These are phyloP conservation scores for Santalum album DNA, from an alignment of 164 flowering plant species.

Conservation along the genomic window DNA sequence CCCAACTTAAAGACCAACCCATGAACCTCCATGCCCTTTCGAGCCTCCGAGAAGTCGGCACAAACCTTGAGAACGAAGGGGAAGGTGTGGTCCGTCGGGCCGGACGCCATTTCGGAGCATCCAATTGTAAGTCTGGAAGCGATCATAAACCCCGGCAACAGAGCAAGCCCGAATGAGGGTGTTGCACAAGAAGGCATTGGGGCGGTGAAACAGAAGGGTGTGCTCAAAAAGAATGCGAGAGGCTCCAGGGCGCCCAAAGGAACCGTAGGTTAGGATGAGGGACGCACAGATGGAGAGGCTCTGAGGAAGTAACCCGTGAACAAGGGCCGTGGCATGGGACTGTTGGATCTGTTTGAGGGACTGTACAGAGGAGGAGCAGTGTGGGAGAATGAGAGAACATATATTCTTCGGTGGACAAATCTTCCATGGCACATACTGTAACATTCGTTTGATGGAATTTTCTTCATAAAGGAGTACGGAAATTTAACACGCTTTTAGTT, in stretches of 20 bases:
- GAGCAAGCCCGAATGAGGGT: not conserved
- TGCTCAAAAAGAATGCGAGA: not conserved
- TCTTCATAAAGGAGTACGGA: no score
- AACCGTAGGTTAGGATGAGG: not conserved
- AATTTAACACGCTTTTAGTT: no score
- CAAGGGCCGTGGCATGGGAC: not conserved
- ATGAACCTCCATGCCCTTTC: conserved; percentile 1
- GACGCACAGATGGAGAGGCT: not conserved
- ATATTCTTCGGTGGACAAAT: no score
- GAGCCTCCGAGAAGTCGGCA: not conserved
- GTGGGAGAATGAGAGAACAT: not conserved
- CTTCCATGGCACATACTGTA: no score
- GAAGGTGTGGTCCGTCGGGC: not conserved
- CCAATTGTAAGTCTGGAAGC: not conserved
- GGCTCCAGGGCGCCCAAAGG: not conserved
- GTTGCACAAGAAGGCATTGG: conserved; percentile 1
- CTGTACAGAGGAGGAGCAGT: not conserved
- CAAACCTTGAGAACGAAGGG: not conserved
- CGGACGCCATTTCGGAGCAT: not conserved
- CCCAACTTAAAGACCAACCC: not conserved
- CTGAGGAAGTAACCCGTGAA: not conserved
- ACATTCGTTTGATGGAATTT: no score
- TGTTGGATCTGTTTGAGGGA: not conserved
- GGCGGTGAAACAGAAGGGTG: not conserved
- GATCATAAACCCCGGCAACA: not conserved